Base-by-base conservation (phyloP, 176 grass and related monocot genomes). In the Eleusine coracana region DNA sequence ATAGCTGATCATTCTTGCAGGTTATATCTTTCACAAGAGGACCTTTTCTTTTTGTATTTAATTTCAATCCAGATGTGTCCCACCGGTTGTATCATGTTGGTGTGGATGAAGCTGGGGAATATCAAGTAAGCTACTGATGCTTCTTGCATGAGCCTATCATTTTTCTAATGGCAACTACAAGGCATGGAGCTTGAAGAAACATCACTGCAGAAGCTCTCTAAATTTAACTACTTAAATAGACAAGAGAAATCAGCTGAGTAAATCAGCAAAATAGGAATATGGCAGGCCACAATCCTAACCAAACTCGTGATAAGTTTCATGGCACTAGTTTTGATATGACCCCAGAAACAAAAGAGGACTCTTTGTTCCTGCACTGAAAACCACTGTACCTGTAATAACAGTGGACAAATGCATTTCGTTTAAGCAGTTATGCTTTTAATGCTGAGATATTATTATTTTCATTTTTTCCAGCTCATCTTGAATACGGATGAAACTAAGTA, bases 101-200 rank as follows among this genome's bases (percentile, higher is more conserved):
- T 86, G 95, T 91, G 37, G 95, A 92, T 55, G 95, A 97, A 98
- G 95, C 95, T 72, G 95, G 95, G 51, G 95, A 98, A 70, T 94
- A 94, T 80, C 84, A 91, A 86, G 91, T 91, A 88, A 70, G 72
- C 74, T 29, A 59, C 58, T 73, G 12, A 39, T 85, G 68, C 15
- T 60, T 60, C 5, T 71, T 69, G 21, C 12, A 78, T 75, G 67
- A 67, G 59, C 27, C 50, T 73, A 60, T 38, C 49, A 37, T 61
- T 72, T 90, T 86, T 90, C 83, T 16, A 74, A 18, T 83, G 70
- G 18, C 13, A 21, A 13, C 5, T 37, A 62, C 7, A 82, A 51
- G 5, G 9, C 5, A 56, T 17, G 37, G 21, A 23, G 14, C 61
- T 63, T 78, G 11, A 36, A 37, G 28, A 74, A 12, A 74, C 5